phyloP scores from a whole-genome alignment of 2,329 filamentous ascomycete genomes.

The Fusarium chaquense region DNA sequence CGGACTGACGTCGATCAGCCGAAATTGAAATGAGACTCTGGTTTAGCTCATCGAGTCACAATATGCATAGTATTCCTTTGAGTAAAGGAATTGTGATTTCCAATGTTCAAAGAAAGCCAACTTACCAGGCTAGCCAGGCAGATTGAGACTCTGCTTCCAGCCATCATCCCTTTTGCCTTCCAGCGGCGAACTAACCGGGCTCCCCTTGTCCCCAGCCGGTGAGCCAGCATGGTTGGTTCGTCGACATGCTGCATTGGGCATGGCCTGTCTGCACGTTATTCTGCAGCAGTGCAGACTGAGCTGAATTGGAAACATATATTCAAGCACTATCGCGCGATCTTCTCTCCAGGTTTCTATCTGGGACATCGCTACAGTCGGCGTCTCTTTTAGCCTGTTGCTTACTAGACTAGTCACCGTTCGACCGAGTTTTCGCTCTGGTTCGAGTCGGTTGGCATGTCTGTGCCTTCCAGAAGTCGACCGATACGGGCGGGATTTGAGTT shows the following conservation, averaged over 20 bases:
- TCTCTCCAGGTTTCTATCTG: constrained; percentile 33
- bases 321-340: constrained; percentile 33
- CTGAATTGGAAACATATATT: constrained; percentile 9
- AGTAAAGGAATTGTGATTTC: constrained; percentile 1
- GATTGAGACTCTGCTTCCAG: not conserved
- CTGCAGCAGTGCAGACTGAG: constrained; percentile 17
- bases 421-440: constrained; percentile 3
- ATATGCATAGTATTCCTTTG: not conserved
- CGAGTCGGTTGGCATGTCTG: constrained; percentile 1
- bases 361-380: constrained; percentile 4
- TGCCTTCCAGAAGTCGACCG: constrained; percentile 20
- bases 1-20: constrained; percentile 21
- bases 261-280: constrained; percentile 40
- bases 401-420: not conserved
- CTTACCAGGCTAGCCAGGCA: not conserved
- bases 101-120: constrained; percentile 3
- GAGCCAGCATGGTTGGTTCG: constrained; percentile 44
- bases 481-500: not conserved
- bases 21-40: constrained; percentile 21
- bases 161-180: constrained; percentile 8
- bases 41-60: not conserved
- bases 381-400: constrained; percentile 12
- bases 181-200: constrained; percentile 23
- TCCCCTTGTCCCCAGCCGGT: constrained; percentile 27
- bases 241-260: constrained; percentile 43